Base-by-base conservation (phyloP, 441 rosid species). In the Croton laevigatus region DNA sequence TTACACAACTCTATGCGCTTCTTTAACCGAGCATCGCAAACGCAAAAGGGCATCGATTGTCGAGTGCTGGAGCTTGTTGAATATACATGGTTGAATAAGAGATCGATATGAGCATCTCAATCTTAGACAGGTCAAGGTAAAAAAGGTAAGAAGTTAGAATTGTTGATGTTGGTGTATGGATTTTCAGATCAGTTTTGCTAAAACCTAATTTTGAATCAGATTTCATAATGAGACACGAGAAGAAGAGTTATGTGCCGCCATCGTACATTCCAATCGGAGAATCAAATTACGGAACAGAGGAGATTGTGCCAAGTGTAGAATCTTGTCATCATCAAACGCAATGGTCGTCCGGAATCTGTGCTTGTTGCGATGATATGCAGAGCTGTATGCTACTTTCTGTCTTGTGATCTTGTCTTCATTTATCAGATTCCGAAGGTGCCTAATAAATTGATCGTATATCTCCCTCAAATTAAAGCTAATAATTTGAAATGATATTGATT, bases 291-390 rank as follows among this genome's bases (percentile, higher is more conserved):
- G 52, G 14, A 3, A 5, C 14, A 48, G 52, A 48, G 27, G 91
- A 85, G 73, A 77, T 46, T 67, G 72, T 54, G 70, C 75, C 73
- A 9, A 73, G 17, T 32, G 67, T 59, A 19, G 86, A 81, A 70
- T 80, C 59, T 58, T 79, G 44, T 61, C 62, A 73, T 65, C 68
- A 37, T 66, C 40, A 34, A 22, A 48, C 59, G 4, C 91, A 74
- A 34, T 94, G 97, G 99, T 88, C 97, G 23, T 94, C 97, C 71
- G 99, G 99, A 80, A 92, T 94, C 62, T 94, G 99, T 75, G 99
- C 97, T 53, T 94, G 99, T 70, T 90, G 85, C 77, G 99, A 94
- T 86, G 97, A 94, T 85, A 80, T 84, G 82, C 97, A 81, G 83
- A 94, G 96, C 96, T 94, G 97, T 92, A 94, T 78, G 96, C 89